A percentile compares a stretch with the other conserved stretches of the same genome.
Conservation (phyloP, 2,329 filamentous ascomycete species). For the Geosmithia flava region DNA sequence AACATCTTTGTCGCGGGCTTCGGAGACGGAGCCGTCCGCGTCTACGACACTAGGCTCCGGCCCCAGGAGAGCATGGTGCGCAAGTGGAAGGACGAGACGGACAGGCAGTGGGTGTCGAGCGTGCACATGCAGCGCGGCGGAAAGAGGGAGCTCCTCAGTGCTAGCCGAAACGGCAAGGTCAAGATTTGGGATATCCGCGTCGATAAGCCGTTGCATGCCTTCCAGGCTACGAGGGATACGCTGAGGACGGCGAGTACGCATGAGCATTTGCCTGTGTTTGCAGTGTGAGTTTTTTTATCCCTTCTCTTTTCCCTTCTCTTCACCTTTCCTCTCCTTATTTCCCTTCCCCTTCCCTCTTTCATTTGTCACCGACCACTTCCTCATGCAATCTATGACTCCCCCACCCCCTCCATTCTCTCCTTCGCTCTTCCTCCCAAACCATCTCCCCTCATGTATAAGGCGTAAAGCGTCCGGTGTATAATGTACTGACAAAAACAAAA, state of each 20-base stretch:
- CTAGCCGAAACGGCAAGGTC: conserved; percentile 84
- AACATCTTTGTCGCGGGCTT: conserved; percentile 95
- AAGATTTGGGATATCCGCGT: conserved; percentile 93
- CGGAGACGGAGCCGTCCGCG: conserved; percentile 84
- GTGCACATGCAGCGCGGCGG: conserved; percentile 96
- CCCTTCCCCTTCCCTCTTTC: not conserved
- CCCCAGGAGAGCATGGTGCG: conserved; percentile 87
- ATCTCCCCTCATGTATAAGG: no score
- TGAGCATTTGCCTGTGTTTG: conserved; percentile 93
- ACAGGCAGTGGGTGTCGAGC: conserved; percentile 85
- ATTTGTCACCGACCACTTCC: not conserved
- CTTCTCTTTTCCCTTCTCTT: not conserved
- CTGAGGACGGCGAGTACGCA: conserved; percentile 83
- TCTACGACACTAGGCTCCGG: conserved; percentile 80
- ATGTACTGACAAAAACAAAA: conserved; percentile 14
- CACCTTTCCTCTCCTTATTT: not conserved
- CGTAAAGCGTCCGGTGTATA: no score
- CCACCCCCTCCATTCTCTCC: no score
- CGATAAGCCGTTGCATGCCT: conserved; percentile 62
- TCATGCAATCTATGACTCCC: no score
- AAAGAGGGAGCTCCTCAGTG: conserved; percentile 79
- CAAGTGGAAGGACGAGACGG: conserved; percentile 84
- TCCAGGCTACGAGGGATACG: conserved; percentile 64
- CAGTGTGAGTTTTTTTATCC: conserved; percentile 51
- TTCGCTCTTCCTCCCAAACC: no score